Evolutionary conservation across 306 rosid species (phyloP).

Genomic region (Morella rubra): DNA sequence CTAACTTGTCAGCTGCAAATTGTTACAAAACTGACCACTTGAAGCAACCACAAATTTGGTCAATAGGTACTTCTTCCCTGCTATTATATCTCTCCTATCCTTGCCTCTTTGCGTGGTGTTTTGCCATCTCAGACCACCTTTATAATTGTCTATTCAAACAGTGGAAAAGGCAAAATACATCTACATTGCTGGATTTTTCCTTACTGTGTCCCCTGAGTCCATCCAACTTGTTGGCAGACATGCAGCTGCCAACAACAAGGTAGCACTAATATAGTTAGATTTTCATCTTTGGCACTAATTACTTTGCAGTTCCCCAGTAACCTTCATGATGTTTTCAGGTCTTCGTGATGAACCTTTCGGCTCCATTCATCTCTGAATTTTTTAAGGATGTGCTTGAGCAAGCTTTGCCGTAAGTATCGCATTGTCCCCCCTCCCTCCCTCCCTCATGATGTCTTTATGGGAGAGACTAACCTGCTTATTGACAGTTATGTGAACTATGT

Average conservation of each 20-base stretch:
- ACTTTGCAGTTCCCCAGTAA: slow-evolving; percentile 4
- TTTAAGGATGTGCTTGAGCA: slow-evolving; percentile 81
- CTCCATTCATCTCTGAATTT: slow-evolving; percentile 93
- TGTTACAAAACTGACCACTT: slow-evolving; percentile 89
- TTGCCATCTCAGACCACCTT: background rate
- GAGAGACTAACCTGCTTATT: slow-evolving; percentile 1
- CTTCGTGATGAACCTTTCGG: slow-evolving; percentile 95
- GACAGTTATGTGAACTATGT: slow-evolving; percentile 77
- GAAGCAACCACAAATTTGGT: slow-evolving; percentile 89
- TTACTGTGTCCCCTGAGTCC: slow-evolving; percentile 91
- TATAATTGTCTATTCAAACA: slow-evolving; percentile 32
- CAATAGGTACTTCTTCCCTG: slow-evolving; percentile 52
- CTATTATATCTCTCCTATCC: background rate
- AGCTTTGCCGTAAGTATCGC: slow-evolving; percentile 60
- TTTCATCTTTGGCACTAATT: background rate
- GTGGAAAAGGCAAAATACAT: slow-evolving; percentile 88
- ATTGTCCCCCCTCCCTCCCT: background rate
- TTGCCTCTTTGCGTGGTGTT: slow-evolving; percentile 6
- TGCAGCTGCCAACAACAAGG: slow-evolving; percentile 88
- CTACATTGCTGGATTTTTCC: slow-evolving; percentile 97
- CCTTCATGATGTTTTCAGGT: slow-evolving; percentile 41
- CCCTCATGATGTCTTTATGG: background rate
- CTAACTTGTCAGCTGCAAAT: slow-evolving; percentile 94
- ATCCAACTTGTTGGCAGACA: slow-evolving; percentile 89
- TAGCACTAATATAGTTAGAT: slow-evolving; percentile 17